These are phyloP conservation scores for Aspergillus eucalypticola DNA, from an alignment of 2,329 filamentous ascomycete species.

Conservation along the genomic window DNA sequence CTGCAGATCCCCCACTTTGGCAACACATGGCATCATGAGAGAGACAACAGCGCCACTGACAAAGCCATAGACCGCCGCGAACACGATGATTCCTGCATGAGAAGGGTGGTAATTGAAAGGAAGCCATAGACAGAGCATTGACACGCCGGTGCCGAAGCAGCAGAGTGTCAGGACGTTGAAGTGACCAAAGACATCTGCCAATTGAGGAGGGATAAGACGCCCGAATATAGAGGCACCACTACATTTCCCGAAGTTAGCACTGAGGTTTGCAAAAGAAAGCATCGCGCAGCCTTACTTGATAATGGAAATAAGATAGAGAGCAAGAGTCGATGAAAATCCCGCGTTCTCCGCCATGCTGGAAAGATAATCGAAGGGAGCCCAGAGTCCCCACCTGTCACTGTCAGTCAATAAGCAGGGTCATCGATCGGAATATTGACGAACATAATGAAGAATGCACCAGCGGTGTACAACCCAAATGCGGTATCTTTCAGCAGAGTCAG, in stretches of 20 bases:
- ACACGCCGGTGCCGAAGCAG: constrained; percentile 15
- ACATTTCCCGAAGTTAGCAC: neutral
- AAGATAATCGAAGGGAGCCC: constrained; percentile 28
- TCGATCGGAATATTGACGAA: constrained; percentile 12
- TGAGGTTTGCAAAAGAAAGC: neutral
- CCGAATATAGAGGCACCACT: constrained; percentile 29
- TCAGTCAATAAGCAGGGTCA: constrained; percentile 4
- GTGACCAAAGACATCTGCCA: constrained; percentile 29
- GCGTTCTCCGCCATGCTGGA: constrained; percentile 20
- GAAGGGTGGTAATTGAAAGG: constrained; percentile 31
- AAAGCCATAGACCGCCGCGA: constrained; percentile 30
- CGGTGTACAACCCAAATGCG: constrained; percentile 27
- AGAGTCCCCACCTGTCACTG: constrained; percentile 25
- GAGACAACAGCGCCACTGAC: constrained; percentile 32
- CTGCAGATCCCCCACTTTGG: constrained; percentile 31
- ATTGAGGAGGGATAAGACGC: constrained; percentile 26
- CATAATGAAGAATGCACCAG: constrained; percentile 30
- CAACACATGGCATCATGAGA: constrained; percentile 33
- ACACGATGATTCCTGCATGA: constrained; percentile 31
- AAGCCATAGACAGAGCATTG: constrained; percentile 31
- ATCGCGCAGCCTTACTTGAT: constrained; percentile 23
- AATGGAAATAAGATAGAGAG: constrained; percentile 29
- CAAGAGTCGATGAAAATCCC: constrained; percentile 22
- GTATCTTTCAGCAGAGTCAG: constrained; percentile 26
- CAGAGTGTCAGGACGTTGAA: constrained; percentile 28